Base-by-base conservation (phyloP, 163 green algal genomes). In the Coccomyxa subellipsoidea region DNA sequence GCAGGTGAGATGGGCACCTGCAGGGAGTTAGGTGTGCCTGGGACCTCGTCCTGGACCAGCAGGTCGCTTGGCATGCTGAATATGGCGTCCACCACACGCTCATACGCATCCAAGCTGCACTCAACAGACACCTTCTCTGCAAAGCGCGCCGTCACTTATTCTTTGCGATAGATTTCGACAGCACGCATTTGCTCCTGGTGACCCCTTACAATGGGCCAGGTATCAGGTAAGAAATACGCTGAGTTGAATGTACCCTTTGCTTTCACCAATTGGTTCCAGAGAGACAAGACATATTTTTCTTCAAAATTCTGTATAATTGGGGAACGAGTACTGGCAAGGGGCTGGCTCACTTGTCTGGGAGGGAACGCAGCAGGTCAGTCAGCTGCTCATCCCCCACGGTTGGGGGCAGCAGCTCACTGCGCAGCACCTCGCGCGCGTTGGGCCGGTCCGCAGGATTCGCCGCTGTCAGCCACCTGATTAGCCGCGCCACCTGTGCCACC, bases 301-400 rank as follows among this genome's bases (percentile, higher is more conserved):
- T n/a, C n/a, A n/a, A n/a, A n/a, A n/a, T n/a, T n/a, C n/a, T n/a
- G n/a, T n/a, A n/a, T n/a, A n/a, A n/a, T n/a, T n/a, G n/a, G n/a
- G n/a, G n/a, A n/a, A n/a, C n/a, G n/a, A n/a, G n/a, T n/a, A n/a
- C n/a, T n/a, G n/a, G n/a, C n/a, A n/a, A n/a, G n/a, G n/a, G n/a
- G n/a, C 10, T 18, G 59, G 70, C 77, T n/a, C 7, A 84, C 73
- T 92, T 93, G 82, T 95, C 92, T 6, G 93, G 93, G 71, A 98
- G 89, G 35, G 89, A 94, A 76, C 95, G 89, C 40, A 98, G 89
- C 76, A 97, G 84, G 85, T 97, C 95, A 7, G 87, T 91, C 8
- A 97, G 85, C 87, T 94, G 88, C 85, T 98, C 95, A 84, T 98
- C 92, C 79, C 91, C 92, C 12, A 97, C 88, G 8, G 88, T 81